These are phyloP conservation scores for Pleurotus sapidus DNA, from an alignment of 768 basidiomycete species.

Conservation along the genomic window DNA sequence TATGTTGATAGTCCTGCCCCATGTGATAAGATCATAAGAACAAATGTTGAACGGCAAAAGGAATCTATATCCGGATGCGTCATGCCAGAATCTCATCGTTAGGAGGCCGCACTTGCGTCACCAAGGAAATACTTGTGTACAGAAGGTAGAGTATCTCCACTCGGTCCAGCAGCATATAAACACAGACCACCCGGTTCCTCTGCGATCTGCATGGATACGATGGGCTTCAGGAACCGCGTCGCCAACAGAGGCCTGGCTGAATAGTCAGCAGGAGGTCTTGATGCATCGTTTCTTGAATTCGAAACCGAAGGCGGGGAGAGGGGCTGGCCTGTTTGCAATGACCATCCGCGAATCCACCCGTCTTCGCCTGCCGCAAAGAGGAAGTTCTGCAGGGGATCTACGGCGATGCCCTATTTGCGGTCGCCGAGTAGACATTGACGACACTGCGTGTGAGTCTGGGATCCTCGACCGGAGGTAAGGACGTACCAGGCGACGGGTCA, in stretches of 20 bases:
- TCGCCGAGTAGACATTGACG: background rate
- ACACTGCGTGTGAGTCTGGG: background rate
- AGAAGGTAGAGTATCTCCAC: slow-evolving; percentile 15
- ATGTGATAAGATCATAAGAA: no score
- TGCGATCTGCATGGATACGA: slow-evolving; percentile 50
- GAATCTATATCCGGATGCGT: no score
- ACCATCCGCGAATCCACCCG: slow-evolving; percentile 64
- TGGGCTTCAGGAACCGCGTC: slow-evolving; percentile 29
- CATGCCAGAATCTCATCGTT: background rate
- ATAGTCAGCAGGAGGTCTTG: background rate
- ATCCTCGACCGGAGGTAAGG: background rate
- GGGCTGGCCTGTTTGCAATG: slow-evolving; percentile 50
- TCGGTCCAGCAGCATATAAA: slow-evolving; percentile 53
- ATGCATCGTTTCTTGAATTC: background rate
- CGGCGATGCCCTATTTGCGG: slow-evolving; percentile 49
- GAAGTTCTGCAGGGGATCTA: slow-evolving; percentile 54
- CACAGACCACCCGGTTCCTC: slow-evolving; percentile 34
- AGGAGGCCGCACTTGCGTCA: background rate
- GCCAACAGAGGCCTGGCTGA: slow-evolving; percentile 26
- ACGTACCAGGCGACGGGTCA: slow-evolving; percentile 50
- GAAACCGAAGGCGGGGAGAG: slow-evolving; percentile 20
- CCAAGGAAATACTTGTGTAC: background rate
- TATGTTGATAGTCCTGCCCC: no score
- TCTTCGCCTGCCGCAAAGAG: slow-evolving; percentile 74
- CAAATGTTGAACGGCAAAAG: no score